Conservation (phyloP, 2,329 filamentous ascomycete species). For the Tetracladium maxilliforme region DNA sequence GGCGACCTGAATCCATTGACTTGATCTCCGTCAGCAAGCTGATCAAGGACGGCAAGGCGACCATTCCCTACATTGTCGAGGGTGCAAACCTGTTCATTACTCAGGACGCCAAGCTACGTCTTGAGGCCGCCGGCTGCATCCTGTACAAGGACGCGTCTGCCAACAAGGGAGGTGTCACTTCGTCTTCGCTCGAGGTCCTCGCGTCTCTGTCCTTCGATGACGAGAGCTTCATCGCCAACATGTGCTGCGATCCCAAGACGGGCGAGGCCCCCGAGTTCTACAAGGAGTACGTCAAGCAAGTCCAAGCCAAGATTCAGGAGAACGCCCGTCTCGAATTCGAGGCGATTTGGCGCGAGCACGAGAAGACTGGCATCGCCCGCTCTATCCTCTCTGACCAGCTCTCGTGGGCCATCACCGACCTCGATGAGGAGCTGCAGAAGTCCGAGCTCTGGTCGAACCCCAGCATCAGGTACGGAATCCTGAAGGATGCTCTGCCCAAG, state of each 20-base stretch:
- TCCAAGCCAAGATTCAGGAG: constrained; percentile 79
- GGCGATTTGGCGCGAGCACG: constrained; percentile 92
- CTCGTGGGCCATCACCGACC: constrained; percentile 82
- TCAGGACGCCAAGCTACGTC: constrained; percentile 87
- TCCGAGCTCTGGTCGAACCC: constrained; percentile 84
- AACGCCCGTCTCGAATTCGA: constrained; percentile 94
- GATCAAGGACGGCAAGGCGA: constrained; percentile 77
- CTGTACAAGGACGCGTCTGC: constrained; percentile 96
- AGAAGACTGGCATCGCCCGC: constrained; percentile 62
- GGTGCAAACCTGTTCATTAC: constrained; percentile 98
- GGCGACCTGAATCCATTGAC: constrained; percentile 92
- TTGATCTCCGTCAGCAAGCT: constrained; percentile 74
- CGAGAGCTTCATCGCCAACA: constrained; percentile 72
- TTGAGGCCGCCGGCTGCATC: constrained; percentile 90
- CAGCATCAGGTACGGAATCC: constrained; percentile 60
- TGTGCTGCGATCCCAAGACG: constrained; percentile 64
- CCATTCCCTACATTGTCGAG: constrained; percentile 90
- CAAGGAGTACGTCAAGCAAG: constrained; percentile 78
- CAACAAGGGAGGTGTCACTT: constrained; percentile 97
- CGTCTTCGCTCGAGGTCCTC: constrained; percentile 89
- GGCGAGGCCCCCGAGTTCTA: constrained; percentile 83
- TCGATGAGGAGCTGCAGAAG: constrained; percentile 91
- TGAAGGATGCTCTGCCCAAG: constrained; percentile 74
- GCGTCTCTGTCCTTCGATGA: constrained; percentile 93
- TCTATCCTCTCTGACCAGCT: constrained; percentile 87